Evolutionary conservation across 257 asterid species (phyloP), one percentile per base, ranked within the genome.

Genomic region (Catharanthus roseus): DNA sequence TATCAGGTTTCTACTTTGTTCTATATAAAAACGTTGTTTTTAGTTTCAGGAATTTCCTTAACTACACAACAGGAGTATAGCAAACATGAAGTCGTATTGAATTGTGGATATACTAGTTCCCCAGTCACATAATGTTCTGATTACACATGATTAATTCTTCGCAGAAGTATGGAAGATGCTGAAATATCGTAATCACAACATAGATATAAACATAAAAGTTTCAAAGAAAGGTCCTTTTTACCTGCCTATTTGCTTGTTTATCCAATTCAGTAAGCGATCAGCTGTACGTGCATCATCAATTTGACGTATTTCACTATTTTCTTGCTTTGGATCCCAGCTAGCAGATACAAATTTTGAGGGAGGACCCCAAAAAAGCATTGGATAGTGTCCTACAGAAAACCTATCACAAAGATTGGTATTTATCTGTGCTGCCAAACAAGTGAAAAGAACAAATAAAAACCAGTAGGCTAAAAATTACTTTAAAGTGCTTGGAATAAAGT

Each of bases 351-450:
- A 93, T 83, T 87, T 89, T 54, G 96, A 83, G 69, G 98, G 84
- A 58, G 90, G 85, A 31, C 95, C 96, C 98, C 98, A 91, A 15
- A 91, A 77, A 75, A 91, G 97, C 84, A 83, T 85, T 57, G 98
- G 97, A 78, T 82, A 90, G 86, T 78, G 86, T 56, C 55, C 80
- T 19, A 93, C 90, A 55, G 96, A 87, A 84, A 87, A 93, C 85
- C 87, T 93, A 81, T 85, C 90, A 84, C 98, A 93, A 54, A 93
- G 86, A 50, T 87, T 76, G 41, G 81, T 80, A 77, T 93, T 93
- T 83, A 86, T 80, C 98, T 93, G 98, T 84, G 88, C 96, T 93
- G 98, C 87, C 98, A 88, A 86, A 84, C 73, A 87, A 83, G 77
- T 73, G 79, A 82, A 81, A 76, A 55, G 64, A 66, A 66, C 36